phyloP scores from a whole-genome alignment of 1,284 basidiomycete species.

The Coniferiporia sulphurascens region DNA sequence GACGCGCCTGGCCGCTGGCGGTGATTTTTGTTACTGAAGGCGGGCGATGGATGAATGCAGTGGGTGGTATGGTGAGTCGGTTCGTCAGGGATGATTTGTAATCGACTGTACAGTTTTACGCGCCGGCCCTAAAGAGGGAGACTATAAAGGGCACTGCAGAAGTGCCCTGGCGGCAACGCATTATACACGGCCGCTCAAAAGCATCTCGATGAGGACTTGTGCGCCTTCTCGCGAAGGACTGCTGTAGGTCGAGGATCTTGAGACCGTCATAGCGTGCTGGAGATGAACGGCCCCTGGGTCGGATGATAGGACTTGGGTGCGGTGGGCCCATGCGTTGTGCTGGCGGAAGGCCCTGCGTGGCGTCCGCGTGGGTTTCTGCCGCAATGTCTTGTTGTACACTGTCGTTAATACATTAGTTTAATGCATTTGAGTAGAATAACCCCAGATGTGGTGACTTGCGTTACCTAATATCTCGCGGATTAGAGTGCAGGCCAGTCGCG shows the following conservation, averaged over 20 bases:
- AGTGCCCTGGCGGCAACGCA: background rate
- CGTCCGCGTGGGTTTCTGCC: constrained; percentile 56
- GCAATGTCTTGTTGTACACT: constrained; percentile 87
- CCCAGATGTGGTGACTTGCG: background rate
- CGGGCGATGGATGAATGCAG: background rate
- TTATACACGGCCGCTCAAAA: constrained; percentile 64
- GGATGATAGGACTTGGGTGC: constrained; percentile 83
- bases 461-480: no score
- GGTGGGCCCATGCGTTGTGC: constrained; percentile 46
- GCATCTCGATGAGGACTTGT: constrained; percentile 81
- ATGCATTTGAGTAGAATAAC: background rate
- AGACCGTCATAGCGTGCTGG: constrained; percentile 79
- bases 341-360: constrained; percentile 57
- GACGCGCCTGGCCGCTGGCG: background rate
- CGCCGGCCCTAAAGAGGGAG: constrained; percentile 12
- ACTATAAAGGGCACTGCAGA: constrained; percentile 21
- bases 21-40: background rate
- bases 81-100: background rate
- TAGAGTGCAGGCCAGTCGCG: no score
- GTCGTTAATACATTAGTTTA: background rate
- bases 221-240: constrained; percentile 56
- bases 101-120: constrained; percentile 7
- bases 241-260: constrained; percentile 75
- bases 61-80: background rate
- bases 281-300: constrained; percentile 43